phyloP scores from a whole-genome alignment of 2,329 filamentous ascomycete species.

The Clathrospora elynae region DNA sequence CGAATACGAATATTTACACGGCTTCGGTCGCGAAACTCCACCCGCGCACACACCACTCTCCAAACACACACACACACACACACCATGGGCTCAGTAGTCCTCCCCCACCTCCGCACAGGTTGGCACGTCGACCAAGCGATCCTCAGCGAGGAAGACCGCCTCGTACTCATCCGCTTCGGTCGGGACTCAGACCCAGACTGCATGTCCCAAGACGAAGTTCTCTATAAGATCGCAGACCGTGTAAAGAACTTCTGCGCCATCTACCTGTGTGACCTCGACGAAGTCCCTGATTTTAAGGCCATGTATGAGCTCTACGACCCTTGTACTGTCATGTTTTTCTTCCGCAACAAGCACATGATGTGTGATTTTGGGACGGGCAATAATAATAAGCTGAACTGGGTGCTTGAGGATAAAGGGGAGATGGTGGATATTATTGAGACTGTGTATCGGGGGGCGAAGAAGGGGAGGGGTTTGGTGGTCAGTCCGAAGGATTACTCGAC shows the following conservation, averaged over 20 bases:
- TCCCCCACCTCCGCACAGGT: slow-evolving; percentile 87
- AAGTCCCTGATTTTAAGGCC: slow-evolving; percentile 71
- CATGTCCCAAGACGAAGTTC: slow-evolving; percentile 87
- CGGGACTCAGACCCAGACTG: slow-evolving; percentile 82
- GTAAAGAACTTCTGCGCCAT: slow-evolving; percentile 89
- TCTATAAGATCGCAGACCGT: slow-evolving; percentile 89
- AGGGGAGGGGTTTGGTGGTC: slow-evolving; percentile 93
- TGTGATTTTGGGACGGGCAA: slow-evolving; percentile 95
- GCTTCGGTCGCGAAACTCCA: too few relatives aligned
- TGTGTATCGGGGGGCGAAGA: slow-evolving; percentile 97
- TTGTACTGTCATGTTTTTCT: slow-evolving; percentile 97
- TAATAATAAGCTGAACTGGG: slow-evolving; percentile 98
- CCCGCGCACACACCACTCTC: too few relatives aligned
- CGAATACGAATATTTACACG: too few relatives aligned
- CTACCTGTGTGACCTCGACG: slow-evolving; percentile 85
- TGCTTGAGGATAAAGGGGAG: slow-evolving; percentile 96
- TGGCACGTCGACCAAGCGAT: slow-evolving; percentile 99
- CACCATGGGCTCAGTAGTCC: slow-evolving; percentile 79
- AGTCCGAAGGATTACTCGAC: slow-evolving; percentile 86
- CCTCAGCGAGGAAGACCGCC: slow-evolving; percentile 74
- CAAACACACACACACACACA: too few relatives aligned
- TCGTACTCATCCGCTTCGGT: slow-evolving; percentile 93
- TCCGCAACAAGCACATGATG: slow-evolving; percentile 99
- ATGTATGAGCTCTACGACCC: slow-evolving; percentile 95
- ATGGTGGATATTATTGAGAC: slow-evolving; percentile 98